Base-by-base conservation (phyloP, 495 filamentous ascomycete species). In the Xylaria curta region DNA sequence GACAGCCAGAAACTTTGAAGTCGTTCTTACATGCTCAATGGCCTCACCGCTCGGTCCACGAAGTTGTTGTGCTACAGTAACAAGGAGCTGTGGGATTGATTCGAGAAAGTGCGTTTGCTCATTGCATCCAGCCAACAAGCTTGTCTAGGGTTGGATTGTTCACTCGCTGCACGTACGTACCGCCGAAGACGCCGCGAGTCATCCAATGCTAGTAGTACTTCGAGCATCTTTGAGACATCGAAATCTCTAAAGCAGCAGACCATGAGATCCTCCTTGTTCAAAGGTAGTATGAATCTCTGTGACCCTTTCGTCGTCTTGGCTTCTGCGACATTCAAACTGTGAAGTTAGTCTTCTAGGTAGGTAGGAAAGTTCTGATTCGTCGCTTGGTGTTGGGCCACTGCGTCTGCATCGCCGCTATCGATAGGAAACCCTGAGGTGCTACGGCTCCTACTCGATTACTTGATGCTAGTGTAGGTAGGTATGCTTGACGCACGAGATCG, bases 201-300 rank as follows among this genome's bases (percentile, higher is more conserved):
- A 42, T 42, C 26, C n/a, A 21, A 10, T 58, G 8, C 65, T 2
- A 40, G 47, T 66, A 47, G 47, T 66, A 47, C 31, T 38, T 58
- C 24, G n/a, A 21, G 21, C 21, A 42, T 17, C 15, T 54, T 10
- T 17, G 36, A 31, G 21, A n/a, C 17, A 12, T 56, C 51, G 15
- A 33, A 58, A 44, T 10, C 33, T 58, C 13, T 19, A 12, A 17
- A 31, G 31, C 13, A 28, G 15, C 65, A 68, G 49, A 58, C 49
- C 36, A 17, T n/a, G 28, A 67, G 58, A 28, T 15, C 26, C 26
- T 56, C 33, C 49, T 58, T 68, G 13, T 68, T 31, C 28, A 68
- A 68, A 2, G 65, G 49, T 9, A 67, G 5, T 2, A 28, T 28
- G 7, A 9, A 36, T 31, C 9, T 67, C 33, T 67, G 65, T 17